A percentile compares a stretch with the other conserved stretches of the same genome.
Evolutionary conservation across 2,329 filamentous ascomycete species (phyloP).

Genomic region (Herpotrichia juniperi): DNA sequence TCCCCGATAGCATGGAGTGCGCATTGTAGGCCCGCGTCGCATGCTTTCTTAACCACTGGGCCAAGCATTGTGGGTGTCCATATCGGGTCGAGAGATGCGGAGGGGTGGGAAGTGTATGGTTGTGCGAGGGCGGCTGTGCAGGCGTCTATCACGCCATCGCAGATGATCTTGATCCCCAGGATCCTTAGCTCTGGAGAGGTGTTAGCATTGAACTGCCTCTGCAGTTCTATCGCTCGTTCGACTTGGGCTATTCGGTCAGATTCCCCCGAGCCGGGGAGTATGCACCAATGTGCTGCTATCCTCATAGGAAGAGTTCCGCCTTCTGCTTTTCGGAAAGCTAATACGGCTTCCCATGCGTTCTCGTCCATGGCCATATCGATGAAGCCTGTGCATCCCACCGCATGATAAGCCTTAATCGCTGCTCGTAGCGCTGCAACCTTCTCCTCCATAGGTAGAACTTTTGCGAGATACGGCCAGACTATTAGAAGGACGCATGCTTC

Average conservation of each 20-base stretch:
- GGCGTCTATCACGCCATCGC: slow-evolving; percentile 69
- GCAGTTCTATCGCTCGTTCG: slow-evolving; percentile 57
- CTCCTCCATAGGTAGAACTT: slow-evolving; percentile 56
- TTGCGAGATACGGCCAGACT: slow-evolving; percentile 61
- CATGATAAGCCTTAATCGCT: slow-evolving; percentile 57
- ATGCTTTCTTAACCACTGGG: slow-evolving; percentile 61
- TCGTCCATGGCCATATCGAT: slow-evolving; percentile 68
- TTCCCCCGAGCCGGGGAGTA: slow-evolving; percentile 54
- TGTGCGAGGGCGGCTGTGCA: slow-evolving; percentile 67
- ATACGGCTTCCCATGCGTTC: slow-evolving; percentile 59
- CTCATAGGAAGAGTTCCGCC: slow-evolving; percentile 51
- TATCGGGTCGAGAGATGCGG: slow-evolving; percentile 55
- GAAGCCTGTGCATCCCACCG: slow-evolving; percentile 60
- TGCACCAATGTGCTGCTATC: slow-evolving; percentile 63
- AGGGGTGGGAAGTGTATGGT: slow-evolving; percentile 60
- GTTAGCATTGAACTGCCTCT: slow-evolving; percentile 50
- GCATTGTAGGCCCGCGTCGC: slow-evolving; percentile 62
- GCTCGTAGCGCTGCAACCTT: slow-evolving; percentile 54
- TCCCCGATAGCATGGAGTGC: slow-evolving; percentile 72
- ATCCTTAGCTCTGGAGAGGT: slow-evolving; percentile 58
- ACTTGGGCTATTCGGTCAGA: slow-evolving; percentile 57
- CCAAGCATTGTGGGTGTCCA: slow-evolving; percentile 62
- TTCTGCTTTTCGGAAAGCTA: slow-evolving; percentile 42
- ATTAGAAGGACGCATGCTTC: slow-evolving; percentile 62
- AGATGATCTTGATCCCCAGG: slow-evolving; percentile 69